Evolutionary conservation across 1,284 basidiomycete species (phyloP).

Genomic region (Cryptococcus sp.): DNA sequence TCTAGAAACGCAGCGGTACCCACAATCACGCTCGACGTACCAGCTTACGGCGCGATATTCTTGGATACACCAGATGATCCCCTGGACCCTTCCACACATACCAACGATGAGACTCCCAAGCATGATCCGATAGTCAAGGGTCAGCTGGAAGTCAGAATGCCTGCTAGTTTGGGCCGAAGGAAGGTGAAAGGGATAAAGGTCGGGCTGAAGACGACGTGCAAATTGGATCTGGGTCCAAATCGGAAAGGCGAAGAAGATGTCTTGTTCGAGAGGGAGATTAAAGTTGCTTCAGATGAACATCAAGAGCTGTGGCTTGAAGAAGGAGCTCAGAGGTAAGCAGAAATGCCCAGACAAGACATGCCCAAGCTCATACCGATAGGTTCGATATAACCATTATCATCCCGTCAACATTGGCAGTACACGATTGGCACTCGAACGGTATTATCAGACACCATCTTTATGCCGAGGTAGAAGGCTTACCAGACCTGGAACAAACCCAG

Average conservation of each 20-base stretch:
- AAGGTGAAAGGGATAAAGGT: constrained; percentile 3
- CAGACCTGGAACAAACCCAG: background rate
- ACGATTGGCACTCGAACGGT: constrained; percentile 29
- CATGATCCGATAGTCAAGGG: constrained; percentile 1
- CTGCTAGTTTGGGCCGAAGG: constrained; percentile 3
- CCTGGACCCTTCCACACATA: background rate
- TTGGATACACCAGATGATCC: background rate
- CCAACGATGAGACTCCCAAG: background rate
- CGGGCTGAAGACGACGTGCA: background rate
- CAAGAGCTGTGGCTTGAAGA: constrained; percentile 16
- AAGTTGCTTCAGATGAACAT: background rate
- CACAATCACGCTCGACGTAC: background rate
- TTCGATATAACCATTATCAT: constrained; percentile 23
- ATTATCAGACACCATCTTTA: constrained; percentile 19
- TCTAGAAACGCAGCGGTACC: no score
- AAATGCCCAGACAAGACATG: background rate
- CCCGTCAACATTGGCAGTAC: constrained; percentile 21
- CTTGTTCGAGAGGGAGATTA: constrained; percentile 9
- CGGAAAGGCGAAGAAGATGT: constrained; percentile 10
- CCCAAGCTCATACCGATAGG: constrained; percentile 2
- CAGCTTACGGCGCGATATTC: constrained; percentile 2
- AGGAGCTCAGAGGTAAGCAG: constrained; percentile 19
- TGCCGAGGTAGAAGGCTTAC: constrained; percentile 25
- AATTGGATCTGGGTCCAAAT: constrained; percentile 4
- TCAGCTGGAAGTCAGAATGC: constrained; percentile 6